Evolutionary conservation across 176 grass and related monocot genomes (phyloP).

Genomic region (Urochloa ruziziensis): DNA sequence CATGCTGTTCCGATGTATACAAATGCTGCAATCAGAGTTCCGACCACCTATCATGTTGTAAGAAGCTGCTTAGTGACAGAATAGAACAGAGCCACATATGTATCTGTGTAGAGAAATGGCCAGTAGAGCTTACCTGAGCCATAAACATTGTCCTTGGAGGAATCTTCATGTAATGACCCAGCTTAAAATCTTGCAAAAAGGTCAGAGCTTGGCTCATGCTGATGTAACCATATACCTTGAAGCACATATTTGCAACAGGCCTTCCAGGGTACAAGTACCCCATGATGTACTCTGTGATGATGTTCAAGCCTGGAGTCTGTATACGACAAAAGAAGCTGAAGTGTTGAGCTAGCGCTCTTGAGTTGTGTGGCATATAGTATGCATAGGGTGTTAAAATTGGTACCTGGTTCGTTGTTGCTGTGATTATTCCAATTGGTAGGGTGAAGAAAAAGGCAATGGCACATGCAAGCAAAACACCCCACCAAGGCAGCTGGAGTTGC

Average conservation of each 20-base stretch:
- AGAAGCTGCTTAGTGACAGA: slow-evolving; percentile 5
- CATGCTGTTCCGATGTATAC: slow-evolving; percentile 88
- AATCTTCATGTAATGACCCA: slow-evolving; percentile 98
- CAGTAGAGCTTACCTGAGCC: slow-evolving; percentile 66
- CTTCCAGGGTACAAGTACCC: slow-evolving; percentile 85
- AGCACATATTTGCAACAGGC: slow-evolving; percentile 94
- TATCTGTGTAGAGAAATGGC: neutral
- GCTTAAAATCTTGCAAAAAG: slow-evolving; percentile 91
- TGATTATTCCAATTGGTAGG: slow-evolving; percentile 92
- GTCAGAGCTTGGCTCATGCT: slow-evolving; percentile 80
- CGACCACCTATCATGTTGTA: slow-evolving; percentile 68
- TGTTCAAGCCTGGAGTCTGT: slow-evolving; percentile 84
- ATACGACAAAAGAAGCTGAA: neutral
- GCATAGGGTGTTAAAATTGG: neutral
- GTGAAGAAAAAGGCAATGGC: slow-evolving; percentile 78
- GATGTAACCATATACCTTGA: slow-evolving; percentile 96
- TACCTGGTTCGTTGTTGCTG: slow-evolving; percentile 92
- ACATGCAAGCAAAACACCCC: slow-evolving; percentile 91
- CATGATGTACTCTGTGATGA: slow-evolving; percentile 94
- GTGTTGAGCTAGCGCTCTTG: neutral
- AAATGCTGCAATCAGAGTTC: slow-evolving; percentile 74
- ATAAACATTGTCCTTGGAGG: slow-evolving; percentile 97
- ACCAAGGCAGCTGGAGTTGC: slow-evolving; percentile 94
- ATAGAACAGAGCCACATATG: neutral
- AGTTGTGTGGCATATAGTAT: neutral